Conservation (phyloP, 2,329 filamentous ascomycete species). For the Drechslerella dactyloides region DNA sequence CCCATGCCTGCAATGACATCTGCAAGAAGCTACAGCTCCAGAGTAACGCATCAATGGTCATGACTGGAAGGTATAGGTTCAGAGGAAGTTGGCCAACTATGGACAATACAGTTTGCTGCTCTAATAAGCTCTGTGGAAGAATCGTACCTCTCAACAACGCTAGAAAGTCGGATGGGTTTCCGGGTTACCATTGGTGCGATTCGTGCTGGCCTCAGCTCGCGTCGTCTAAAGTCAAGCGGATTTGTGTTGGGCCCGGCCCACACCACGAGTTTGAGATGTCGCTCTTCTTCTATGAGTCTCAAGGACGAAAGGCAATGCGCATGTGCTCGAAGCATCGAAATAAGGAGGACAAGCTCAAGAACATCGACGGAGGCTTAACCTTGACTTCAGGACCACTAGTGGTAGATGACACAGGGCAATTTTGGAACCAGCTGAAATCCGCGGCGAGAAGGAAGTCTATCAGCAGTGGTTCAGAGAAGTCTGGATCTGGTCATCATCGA, state of each 20-base stretch:
- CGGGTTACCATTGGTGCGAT: constrained; percentile 56
- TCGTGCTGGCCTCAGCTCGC: constrained; percentile 57
- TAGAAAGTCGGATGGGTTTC: constrained; percentile 52
- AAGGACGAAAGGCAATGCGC: constrained; percentile 54
- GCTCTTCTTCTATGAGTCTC: constrained; percentile 58
- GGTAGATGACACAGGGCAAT: not conserved
- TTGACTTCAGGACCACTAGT: no score
- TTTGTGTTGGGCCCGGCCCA: constrained; percentile 54
- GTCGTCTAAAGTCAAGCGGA: constrained; percentile 50
- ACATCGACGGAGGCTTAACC: no score
- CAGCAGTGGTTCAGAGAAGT: no score
- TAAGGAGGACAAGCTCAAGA: no score
- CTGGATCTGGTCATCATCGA: no score
- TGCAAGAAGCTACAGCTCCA: constrained; percentile 56
- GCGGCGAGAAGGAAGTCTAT: no score
- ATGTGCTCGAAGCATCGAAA: constrained; percentile 51
- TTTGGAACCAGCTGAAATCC: no score
- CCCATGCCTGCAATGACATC: constrained; percentile 57
- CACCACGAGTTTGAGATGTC: constrained; percentile 57
- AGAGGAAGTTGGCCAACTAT: constrained; percentile 57
- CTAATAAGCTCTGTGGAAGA: constrained; percentile 59
- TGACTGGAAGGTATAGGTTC: constrained; percentile 53
- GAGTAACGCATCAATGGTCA: constrained; percentile 54
- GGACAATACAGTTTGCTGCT: constrained; percentile 57
- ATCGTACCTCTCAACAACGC: constrained; percentile 55